These are phyloP conservation scores for Vinca minor DNA, from an alignment of 257 asterid species.

Conservation along the genomic window DNA sequence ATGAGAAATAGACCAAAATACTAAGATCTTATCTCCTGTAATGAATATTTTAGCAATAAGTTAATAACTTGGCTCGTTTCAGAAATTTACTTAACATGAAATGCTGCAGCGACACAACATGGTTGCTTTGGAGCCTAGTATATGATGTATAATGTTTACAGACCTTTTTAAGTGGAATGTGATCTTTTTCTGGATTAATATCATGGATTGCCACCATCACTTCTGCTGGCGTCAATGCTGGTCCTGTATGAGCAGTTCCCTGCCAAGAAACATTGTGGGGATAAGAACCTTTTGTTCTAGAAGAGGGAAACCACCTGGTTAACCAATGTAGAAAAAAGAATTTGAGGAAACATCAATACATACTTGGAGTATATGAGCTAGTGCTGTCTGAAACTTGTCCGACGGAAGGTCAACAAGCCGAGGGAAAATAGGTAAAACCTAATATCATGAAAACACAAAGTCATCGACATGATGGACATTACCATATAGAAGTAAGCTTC, in stretches of 20 bases:
- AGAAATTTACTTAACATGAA: conserved; percentile 2
- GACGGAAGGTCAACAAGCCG: conserved; percentile 81
- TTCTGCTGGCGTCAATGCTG: conserved; percentile 94
- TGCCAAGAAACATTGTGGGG: conserved; percentile 25
- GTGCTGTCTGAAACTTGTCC: conserved; percentile 89
- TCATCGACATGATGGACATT: background rate
- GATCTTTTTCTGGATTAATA: conserved; percentile 79
- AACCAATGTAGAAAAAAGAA: background rate
- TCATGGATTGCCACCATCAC: conserved; percentile 98
- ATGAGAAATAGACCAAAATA: too few relatives aligned
- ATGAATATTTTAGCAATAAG: background rate
- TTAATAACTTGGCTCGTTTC: background rate
- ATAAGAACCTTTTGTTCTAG: conserved; percentile 2
- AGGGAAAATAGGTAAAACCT: conserved; percentile 92
- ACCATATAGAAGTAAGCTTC: too few relatives aligned
- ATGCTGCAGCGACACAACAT: background rate
- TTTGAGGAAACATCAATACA: conserved; percentile 7
- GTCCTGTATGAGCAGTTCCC: conserved; percentile 98
- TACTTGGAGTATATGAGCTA: conserved; percentile 95
- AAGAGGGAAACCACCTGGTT: background rate
- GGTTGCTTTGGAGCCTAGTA: background rate
- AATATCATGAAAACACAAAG: conserved; percentile 17
- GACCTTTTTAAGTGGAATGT: conserved; percentile 89
- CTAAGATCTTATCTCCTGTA: background rate
- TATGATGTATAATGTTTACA: background rate